A percentile compares a stretch with the other conserved stretches of the same genome.
These are phyloP conservation scores for Lanmaoa rubissima DNA, from an alignment of 768 basidiomycete genomes.

Conservation along the genomic window DNA sequence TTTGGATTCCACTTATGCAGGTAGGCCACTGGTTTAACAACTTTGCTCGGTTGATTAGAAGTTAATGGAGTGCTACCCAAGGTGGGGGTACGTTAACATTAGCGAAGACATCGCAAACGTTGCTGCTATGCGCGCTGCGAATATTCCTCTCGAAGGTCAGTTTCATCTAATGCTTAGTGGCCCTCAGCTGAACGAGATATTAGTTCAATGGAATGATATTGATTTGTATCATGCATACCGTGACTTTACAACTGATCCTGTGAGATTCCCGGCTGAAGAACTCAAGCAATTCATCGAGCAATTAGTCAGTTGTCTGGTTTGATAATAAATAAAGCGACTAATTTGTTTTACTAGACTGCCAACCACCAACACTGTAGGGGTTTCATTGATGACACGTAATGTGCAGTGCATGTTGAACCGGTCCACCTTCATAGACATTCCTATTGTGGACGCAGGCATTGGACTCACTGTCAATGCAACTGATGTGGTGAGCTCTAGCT, in stretches of 20 bases:
- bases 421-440: constrained; percentile 48
- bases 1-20: constrained; percentile 79
- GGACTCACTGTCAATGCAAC: constrained; percentile 55
- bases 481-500: constrained; percentile 50
- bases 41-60: not conserved
- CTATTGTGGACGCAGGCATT: constrained; percentile 67
- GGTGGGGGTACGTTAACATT: constrained; percentile 51
- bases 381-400: not conserved
- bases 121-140: constrained; percentile 58
- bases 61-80: not conserved
- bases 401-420: not conserved
- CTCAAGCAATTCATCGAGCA: constrained; percentile 52
- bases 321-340: not conserved
- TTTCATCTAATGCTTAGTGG: not conserved
- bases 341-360: constrained; percentile 15
- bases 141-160: constrained; percentile 74
- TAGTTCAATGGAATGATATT: constrained; percentile 80
- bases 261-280: constrained; percentile 55
- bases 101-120: constrained; percentile 57
- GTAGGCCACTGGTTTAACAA: constrained; percentile 26
- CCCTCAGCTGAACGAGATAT: not conserved
- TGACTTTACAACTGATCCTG: constrained; percentile 69
- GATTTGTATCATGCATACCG: constrained; percentile 68
- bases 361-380: constrained; percentile 32
- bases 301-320: constrained; percentile 43